phyloP scores from a whole-genome alignment of 805 yeast genomes.

The Wickerhamomyces bovis region DNA sequence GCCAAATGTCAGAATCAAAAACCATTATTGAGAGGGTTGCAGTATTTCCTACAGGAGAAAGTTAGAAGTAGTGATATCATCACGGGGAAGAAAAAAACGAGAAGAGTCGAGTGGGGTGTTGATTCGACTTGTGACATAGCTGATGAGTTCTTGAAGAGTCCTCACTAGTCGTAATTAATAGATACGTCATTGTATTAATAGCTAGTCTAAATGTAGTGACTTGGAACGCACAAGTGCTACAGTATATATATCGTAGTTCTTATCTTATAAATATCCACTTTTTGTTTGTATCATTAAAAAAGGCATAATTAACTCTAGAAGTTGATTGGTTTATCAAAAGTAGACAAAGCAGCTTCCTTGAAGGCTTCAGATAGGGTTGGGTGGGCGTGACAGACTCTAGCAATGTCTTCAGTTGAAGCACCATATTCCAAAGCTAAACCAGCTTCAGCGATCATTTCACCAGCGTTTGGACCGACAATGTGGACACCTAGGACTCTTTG shows the following conservation, averaged over 20 bases:
- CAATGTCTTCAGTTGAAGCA: conserved; percentile 95
- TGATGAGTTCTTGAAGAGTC: conserved; percentile 33
- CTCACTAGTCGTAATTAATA: not conserved
- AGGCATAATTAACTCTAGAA: conserved; percentile 35
- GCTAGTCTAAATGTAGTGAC: not conserved
- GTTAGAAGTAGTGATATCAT: conserved; percentile 42
- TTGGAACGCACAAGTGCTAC: not conserved
- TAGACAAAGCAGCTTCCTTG: conserved; percentile 95
- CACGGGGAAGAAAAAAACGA: conserved; percentile 47
- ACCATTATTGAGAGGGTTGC: conserved; percentile 58
- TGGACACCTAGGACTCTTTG: conserved; percentile 95
- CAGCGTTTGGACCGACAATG: conserved; percentile 97
- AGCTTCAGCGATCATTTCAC: conserved; percentile 99
- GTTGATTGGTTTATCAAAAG: conserved; percentile 89
- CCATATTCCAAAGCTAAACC: conserved; percentile 98
- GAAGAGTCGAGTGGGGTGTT: conserved; percentile 64
- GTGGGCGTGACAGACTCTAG: conserved; percentile 98
- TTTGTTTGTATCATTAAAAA: not conserved
- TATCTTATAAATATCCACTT: not conserved
- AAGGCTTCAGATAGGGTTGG: conserved; percentile 97
- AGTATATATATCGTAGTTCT: not conserved
- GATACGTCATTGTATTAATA: not conserved
- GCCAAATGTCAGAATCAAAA: conserved; percentile 54
- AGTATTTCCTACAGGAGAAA: conserved; percentile 47
- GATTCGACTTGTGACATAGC: conserved; percentile 48